Percentiles rank a stretch among this genome's conserved stretches.
phyloP scores from a whole-genome alignment of 345 rosid genomes.

The Brassica cretica region DNA sequence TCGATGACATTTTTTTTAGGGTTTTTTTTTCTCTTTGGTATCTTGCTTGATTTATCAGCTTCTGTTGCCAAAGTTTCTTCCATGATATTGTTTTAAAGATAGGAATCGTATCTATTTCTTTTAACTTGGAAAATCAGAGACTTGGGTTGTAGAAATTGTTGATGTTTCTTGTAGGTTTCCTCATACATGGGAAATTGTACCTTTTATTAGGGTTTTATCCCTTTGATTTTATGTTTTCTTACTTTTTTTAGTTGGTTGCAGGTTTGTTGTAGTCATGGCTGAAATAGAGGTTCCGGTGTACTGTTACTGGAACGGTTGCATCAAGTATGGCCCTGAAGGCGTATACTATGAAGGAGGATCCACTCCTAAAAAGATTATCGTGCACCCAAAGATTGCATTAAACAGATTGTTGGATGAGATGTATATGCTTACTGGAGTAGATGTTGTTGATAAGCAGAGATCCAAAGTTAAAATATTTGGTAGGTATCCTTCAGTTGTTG shows the following conservation, averaged over 20 bases:
- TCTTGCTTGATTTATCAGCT: not conserved
- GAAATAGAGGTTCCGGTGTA: not conserved
- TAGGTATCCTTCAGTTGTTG: not conserved
- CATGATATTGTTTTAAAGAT: not conserved
- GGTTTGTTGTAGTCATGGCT: not conserved
- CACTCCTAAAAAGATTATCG: not conserved
- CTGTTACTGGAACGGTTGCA: not conserved
- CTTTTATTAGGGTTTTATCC: not conserved
- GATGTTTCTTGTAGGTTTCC: not conserved
- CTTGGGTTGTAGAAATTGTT: not conserved
- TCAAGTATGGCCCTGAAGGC: not conserved
- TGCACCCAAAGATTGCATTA: not conserved
- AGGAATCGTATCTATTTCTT: too few relatives aligned
- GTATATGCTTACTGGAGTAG: not conserved
- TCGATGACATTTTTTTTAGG: not conserved
- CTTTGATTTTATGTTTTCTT: not conserved
- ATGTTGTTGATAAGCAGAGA: not conserved
- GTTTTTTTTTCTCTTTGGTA: too few relatives aligned
- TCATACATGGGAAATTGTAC: not conserved
- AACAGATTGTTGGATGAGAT: not conserved
- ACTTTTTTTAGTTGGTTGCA: not conserved
- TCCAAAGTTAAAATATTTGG: not conserved
- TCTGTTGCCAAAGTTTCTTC: too few relatives aligned
- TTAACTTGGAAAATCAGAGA: not conserved
- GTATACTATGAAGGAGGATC: not conserved